phyloP scores from a whole-genome alignment of 177 flowering plant species.

The Vitis hybrid region DNA sequence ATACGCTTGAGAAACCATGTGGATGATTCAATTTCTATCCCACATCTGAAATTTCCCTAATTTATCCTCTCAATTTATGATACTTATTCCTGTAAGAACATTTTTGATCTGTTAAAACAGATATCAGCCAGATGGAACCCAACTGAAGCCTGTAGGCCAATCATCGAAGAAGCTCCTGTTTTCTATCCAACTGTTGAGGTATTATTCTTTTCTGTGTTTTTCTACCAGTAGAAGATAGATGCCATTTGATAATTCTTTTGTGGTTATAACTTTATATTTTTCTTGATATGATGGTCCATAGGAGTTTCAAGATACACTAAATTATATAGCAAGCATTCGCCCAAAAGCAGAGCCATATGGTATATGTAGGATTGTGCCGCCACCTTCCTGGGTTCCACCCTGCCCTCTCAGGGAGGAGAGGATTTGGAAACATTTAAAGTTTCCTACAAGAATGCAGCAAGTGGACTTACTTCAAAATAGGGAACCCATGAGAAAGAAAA shows the following conservation, averaged over 20 bases:
- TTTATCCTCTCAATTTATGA: neutral
- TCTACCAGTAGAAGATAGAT: neutral
- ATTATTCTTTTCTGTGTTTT: constrained; percentile 2
- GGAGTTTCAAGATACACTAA: constrained; percentile 79
- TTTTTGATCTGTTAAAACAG: constrained; percentile 37
- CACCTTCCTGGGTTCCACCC: constrained; percentile 78
- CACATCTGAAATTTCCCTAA: too few relatives aligned
- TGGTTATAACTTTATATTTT: neutral
- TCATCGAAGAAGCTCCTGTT: constrained; percentile 77
- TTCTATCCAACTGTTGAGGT: constrained; percentile 85
- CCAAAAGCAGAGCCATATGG: constrained; percentile 71
- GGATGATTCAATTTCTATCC: too few relatives aligned
- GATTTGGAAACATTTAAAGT: constrained; percentile 65
- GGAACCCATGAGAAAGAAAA: constrained; percentile 69
- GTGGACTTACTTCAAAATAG: constrained; percentile 88
- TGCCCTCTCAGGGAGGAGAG: constrained; percentile 63
- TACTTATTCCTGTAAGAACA: constrained; percentile 1
- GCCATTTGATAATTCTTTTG: neutral
- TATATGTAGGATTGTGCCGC: constrained; percentile 91
- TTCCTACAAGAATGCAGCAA: constrained; percentile 71
- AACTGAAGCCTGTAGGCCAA: constrained; percentile 64
- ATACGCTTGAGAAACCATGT: too few relatives aligned
- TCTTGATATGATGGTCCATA: constrained; percentile 15
- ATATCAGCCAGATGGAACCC: constrained; percentile 73
- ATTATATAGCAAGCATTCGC: constrained; percentile 69